Evolutionary conservation across 1,139 yeast genomes (phyloP).

Genomic region (Candida sp.): DNA sequence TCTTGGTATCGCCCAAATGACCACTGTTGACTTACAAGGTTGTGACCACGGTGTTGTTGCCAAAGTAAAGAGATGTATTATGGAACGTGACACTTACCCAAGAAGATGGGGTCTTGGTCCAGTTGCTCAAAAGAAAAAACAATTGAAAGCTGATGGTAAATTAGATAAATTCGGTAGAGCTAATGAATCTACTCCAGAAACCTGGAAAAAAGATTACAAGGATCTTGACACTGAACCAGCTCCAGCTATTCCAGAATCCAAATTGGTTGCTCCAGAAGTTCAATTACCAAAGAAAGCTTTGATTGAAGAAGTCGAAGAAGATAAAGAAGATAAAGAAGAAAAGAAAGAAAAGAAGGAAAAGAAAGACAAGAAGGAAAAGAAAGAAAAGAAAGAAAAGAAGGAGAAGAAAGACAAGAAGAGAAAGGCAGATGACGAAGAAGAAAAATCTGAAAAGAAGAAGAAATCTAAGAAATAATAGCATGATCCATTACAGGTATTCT

Average conservation of each 20-base stretch:
- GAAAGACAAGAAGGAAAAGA: conserved; percentile 63
- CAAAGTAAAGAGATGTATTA: conserved; percentile 97
- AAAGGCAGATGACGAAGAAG: conserved; percentile 54
- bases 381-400: conserved; percentile 53
- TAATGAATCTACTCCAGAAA: conserved; percentile 90
- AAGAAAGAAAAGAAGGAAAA: conserved; percentile 60
- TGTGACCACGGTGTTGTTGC: conserved; percentile 99
- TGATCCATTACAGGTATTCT: conserved; percentile 2
- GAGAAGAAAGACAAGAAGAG: conserved; percentile 44
- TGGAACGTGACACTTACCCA: conserved; percentile 99
- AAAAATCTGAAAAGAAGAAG: conserved; percentile 44
- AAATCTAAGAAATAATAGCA: conserved; percentile 24
- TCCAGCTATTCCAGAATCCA: conserved; percentile 46
- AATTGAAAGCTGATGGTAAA: conserved; percentile 95
- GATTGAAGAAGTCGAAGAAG: conserved; percentile 28
- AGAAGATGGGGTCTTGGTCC: conserved; percentile 99
- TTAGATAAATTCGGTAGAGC: conserved; percentile 93
- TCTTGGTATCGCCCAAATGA: conserved; percentile 98
- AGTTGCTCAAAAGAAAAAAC: conserved; percentile 97
- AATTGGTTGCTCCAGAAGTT: conserved; percentile 47
- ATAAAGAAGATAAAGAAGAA: conserved; percentile 26
- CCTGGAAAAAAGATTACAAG: conserved; percentile 87
- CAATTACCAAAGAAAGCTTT: conserved; percentile 49
- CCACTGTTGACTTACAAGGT: conserved; percentile 92
- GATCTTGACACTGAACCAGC: conserved; percentile 72